phyloP scores from a whole-genome alignment of 1,139 yeast genomes.

The Geotrichum restrictum region DNA sequence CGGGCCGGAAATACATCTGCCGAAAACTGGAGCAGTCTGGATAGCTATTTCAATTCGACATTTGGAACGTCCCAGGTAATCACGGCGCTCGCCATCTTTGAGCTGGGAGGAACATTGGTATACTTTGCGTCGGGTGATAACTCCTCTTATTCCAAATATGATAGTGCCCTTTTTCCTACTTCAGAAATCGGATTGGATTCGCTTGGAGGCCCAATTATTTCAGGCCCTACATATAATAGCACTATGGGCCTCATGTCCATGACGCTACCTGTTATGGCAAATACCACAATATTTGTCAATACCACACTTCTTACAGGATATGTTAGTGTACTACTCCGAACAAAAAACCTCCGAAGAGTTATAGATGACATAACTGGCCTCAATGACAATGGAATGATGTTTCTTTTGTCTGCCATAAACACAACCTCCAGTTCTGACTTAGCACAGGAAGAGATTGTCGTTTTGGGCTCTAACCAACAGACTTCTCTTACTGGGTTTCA shows the following conservation, averaged over 20 bases:
- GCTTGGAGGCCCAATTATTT: conserved; percentile 28
- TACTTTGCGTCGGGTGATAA: conserved; percentile 39
- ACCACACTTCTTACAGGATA: conserved; percentile 67
- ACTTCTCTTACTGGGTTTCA: conserved; percentile 1
- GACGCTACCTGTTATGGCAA: conserved; percentile 68
- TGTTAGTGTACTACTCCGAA: conserved; percentile 60
- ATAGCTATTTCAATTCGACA: conserved; percentile 52
- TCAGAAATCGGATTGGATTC: background rate
- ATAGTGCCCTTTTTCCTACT: conserved; percentile 21
- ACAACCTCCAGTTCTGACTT: background rate
- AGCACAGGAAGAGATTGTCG: background rate
- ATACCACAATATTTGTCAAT: conserved; percentile 62
- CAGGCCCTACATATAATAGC: conserved; percentile 19
- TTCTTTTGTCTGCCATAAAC: conserved; percentile 33
- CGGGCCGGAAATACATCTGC: conserved; percentile 66
- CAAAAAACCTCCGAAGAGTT: conserved; percentile 50
- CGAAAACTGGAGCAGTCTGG: conserved; percentile 46
- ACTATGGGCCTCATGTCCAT: conserved; percentile 48
- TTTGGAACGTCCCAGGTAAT: conserved; percentile 41
- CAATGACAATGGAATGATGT: conserved; percentile 42
- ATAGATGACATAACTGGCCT: conserved; percentile 49
- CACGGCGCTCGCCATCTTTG: conserved; percentile 64
- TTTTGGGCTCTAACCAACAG: conserved; percentile 11
- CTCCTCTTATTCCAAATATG: conserved; percentile 7
- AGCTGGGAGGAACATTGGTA: conserved; percentile 45